A percentile compares a stretch with the other conserved stretches of the same genome.
Evolutionary conservation across 2,329 filamentous ascomycete species (phyloP).

Genomic region (Thermothelomyces thermophilus): DNA sequence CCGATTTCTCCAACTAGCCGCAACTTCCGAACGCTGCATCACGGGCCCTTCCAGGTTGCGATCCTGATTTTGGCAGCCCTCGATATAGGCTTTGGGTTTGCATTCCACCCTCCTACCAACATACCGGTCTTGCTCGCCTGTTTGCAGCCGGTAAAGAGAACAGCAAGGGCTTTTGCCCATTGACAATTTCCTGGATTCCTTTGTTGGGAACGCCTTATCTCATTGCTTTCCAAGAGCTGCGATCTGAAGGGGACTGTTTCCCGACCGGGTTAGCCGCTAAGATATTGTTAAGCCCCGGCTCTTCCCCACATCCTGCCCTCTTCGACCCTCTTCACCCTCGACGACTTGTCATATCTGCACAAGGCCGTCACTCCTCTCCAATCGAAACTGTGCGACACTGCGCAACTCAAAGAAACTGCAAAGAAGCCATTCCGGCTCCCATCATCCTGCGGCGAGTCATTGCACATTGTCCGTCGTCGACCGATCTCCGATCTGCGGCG

Average conservation of each 20-base stretch:
- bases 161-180: not conserved
- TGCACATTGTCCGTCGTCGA: not conserved
- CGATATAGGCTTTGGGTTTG: not conserved
- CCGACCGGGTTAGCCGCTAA: slow-evolving; percentile 14
- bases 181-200: not conserved
- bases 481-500: slow-evolving; percentile 5
- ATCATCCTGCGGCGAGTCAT: not conserved
- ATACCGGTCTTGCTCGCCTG: not conserved
- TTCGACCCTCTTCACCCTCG: not conserved
- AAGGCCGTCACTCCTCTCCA: not conserved
- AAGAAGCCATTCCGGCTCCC: not conserved
- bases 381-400: not conserved
- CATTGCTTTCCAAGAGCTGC: slow-evolving; percentile 1
- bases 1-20: not conserved
- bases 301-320: slow-evolving; percentile 9
- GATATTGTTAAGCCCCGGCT: slow-evolving; percentile 11
- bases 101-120: not conserved
- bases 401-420: not conserved
- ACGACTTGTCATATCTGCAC: slow-evolving; percentile 5
- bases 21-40: too few relatives aligned
- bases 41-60: not conserved
- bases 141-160: not conserved
- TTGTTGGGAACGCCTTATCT: slow-evolving; percentile 10
- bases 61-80: not conserved
- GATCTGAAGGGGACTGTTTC: slow-evolving; percentile 9